Base-by-base conservation (phyloP, 2,329 filamentous ascomycete species). In the Aspergillus sp. region DNA sequence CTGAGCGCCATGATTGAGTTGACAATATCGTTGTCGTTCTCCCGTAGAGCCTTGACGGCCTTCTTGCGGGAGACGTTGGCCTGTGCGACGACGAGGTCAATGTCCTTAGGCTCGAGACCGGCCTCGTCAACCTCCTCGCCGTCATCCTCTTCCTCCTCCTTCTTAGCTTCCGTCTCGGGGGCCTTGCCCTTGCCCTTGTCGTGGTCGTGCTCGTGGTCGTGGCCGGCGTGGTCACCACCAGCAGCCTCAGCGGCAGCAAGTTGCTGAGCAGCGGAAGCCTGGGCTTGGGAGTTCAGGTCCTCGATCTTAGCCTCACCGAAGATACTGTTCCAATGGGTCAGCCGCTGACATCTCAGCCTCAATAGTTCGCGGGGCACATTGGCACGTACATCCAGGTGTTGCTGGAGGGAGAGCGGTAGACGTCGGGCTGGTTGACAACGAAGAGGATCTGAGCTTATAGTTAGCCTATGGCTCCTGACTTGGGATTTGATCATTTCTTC, bases 291-390 rank as follows among this genome's bases (percentile, higher is more conserved):
- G 89, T 98, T 99, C 74, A 98, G 86, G 81, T 99, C 96, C 87
- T 99, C 95, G 68, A 99, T 98, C 90, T 99, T 99, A 76, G 96
- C 95, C 86, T 99, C 96, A 79, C 95, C 95, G 77, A 99, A 99
- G 80, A 98, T 96, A 82, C 93, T 97, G 70, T 58, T 60, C 56
- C 33, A 57, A 61, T 44, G 53, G 58, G 65, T 75, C 57, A 74
- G 68, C 33, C 6, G 13, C 15, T 40, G 33, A 27, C 56, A 37
- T 54, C 50, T 52, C 49, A 50, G 39, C 34, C 22, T 30, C 15
- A 51, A 17, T n/a, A 45, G 20, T 30, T 41, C 12, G 51, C 20
- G 33, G 37, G 49, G 33, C 9, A 27, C 33, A 11, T 41, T 30
- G 51, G 30, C 11, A 79, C 92, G 86, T 82, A 98, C 93, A 99